Evolutionary conservation across 1,284 basidiomycete genomes (phyloP).

Genomic region (Sphaerobolus stellatus): DNA sequence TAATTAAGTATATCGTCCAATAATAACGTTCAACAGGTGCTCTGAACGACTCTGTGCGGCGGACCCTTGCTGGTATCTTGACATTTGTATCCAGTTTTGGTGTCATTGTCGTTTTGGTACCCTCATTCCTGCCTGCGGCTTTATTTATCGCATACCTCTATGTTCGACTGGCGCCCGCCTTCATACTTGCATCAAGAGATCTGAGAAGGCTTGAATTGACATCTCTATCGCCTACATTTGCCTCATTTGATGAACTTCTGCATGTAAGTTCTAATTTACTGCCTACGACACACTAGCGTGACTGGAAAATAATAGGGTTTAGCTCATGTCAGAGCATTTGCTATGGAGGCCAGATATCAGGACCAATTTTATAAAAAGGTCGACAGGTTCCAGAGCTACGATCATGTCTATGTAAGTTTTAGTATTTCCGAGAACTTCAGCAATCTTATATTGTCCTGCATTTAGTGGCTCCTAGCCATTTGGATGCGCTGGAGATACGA

Average conservation of each 20-base stretch:
- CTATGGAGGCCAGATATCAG: slow-evolving; percentile 76
- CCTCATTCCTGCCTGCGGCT: slow-evolving; percentile 69
- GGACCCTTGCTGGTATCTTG: slow-evolving; percentile 55
- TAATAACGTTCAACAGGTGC: slow-evolving; percentile 25
- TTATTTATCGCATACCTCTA: slow-evolving; percentile 71
- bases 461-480: slow-evolving; percentile 62
- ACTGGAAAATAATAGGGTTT: slow-evolving; percentile 46
- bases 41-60: slow-evolving; percentile 56
- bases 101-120: slow-evolving; percentile 66
- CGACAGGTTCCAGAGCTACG: slow-evolving; percentile 72
- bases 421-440: too few species aligned
- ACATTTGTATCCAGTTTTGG: slow-evolving; percentile 65
- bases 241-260: slow-evolving; percentile 78
- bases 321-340: slow-evolving; percentile 78
- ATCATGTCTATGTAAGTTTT: slow-evolving; percentile 58
- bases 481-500: slow-evolving; percentile 76
- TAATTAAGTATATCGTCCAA: neutral
- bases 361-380: slow-evolving; percentile 71
- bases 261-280: slow-evolving; percentile 23
- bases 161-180: slow-evolving; percentile 66
- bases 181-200: slow-evolving; percentile 68
- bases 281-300: neutral
- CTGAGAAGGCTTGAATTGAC: slow-evolving; percentile 70
- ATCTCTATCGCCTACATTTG: slow-evolving; percentile 67
- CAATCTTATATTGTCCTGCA: slow-evolving; percentile 12